Conservation (phyloP, 2,329 filamentous ascomycete species). For the Stagonosporopsis rhizophila region DNA sequence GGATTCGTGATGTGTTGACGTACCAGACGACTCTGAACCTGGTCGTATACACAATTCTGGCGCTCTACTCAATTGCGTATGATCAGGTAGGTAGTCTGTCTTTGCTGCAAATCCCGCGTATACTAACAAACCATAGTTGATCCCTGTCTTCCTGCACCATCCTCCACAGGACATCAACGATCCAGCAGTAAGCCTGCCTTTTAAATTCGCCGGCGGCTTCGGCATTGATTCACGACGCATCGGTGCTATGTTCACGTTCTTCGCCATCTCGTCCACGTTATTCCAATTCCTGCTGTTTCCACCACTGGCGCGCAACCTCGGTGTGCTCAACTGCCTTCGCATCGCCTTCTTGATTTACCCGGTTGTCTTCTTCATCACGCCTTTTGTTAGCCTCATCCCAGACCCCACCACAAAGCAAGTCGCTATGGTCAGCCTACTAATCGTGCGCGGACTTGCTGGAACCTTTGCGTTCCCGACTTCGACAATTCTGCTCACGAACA, state of each 20-base stretch:
- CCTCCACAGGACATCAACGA: slow-evolving; percentile 62
- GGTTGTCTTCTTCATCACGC: slow-evolving; percentile 78
- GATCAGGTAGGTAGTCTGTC: slow-evolving; percentile 65
- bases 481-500: slow-evolving; percentile 91
- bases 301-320: slow-evolving; percentile 72
- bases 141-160: slow-evolving; percentile 88
- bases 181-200: slow-evolving; percentile 69
- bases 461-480: slow-evolving; percentile 90
- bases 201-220: slow-evolving; percentile 85
- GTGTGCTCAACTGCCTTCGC: slow-evolving; percentile 76
- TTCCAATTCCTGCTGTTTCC: slow-evolving; percentile 90
- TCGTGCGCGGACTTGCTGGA: slow-evolving; percentile 74
- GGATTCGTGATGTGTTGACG: slow-evolving; percentile 71
- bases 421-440: slow-evolving; percentile 70
- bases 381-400: slow-evolving; percentile 74
- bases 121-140: slow-evolving; percentile 53
- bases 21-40: slow-evolving; percentile 78
- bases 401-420: slow-evolving; percentile 61
- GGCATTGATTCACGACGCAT: slow-evolving; percentile 76
- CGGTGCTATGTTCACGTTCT: slow-evolving; percentile 83
- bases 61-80: slow-evolving; percentile 81
- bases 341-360: slow-evolving; percentile 73
- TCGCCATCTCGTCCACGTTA: slow-evolving; percentile 79
- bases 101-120: neutral
- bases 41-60: slow-evolving; percentile 78